These are phyloP conservation scores for Eimeria tenella DNA, from an alignment of 169 alveolate genomes.

Conservation along the genomic window DNA sequence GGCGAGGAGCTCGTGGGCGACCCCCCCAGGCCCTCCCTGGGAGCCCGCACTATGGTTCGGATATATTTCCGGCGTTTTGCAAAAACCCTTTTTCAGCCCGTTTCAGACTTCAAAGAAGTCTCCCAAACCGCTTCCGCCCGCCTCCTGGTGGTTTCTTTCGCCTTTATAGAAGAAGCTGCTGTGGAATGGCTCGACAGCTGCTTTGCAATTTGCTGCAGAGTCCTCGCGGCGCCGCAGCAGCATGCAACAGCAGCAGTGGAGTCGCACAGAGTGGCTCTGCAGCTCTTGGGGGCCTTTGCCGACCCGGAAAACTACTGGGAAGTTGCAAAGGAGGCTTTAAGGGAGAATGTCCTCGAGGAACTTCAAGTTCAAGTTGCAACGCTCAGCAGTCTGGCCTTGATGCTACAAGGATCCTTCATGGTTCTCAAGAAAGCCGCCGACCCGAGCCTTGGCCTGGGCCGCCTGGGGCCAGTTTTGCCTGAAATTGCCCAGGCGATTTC, in stretches of 20 bases:
- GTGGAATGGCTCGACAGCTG: slow-evolving; percentile 70
- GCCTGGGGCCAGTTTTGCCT: slow-evolving; percentile 33
- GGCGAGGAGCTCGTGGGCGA: slow-evolving; percentile 49
- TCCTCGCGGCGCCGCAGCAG: neutral
- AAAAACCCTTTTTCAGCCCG: slow-evolving; percentile 80
- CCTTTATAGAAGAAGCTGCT: slow-evolving; percentile 70
- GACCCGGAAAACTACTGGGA: slow-evolving; percentile 68
- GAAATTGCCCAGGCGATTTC: slow-evolving; percentile 34
- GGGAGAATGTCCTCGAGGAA: neutral
- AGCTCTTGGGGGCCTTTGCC: slow-evolving; percentile 18
- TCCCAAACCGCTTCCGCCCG: slow-evolving; percentile 61
- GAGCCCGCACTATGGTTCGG: slow-evolving; percentile 90
- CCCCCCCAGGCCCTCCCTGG: slow-evolving; percentile 88
- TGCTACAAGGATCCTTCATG: slow-evolving; percentile 55
- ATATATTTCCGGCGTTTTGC: slow-evolving; percentile 89
- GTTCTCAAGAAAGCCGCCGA: slow-evolving; percentile 18
- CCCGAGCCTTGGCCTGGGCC: slow-evolving; percentile 50
- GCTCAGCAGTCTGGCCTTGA: slow-evolving; percentile 32
- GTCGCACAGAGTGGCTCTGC: slow-evolving; percentile 9
- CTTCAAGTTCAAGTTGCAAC: slow-evolving; percentile 4
- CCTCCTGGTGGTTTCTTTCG: slow-evolving; percentile 61
- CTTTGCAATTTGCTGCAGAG: slow-evolving; percentile 34
- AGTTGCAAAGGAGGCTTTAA: neutral
- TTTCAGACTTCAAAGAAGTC: slow-evolving; percentile 78
- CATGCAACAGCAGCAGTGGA: neutral